Percentiles rank a stretch among this genome's conserved stretches.
phyloP scores from a whole-genome alignment of 139 green algal species.

The Asterochloris sp. region DNA sequence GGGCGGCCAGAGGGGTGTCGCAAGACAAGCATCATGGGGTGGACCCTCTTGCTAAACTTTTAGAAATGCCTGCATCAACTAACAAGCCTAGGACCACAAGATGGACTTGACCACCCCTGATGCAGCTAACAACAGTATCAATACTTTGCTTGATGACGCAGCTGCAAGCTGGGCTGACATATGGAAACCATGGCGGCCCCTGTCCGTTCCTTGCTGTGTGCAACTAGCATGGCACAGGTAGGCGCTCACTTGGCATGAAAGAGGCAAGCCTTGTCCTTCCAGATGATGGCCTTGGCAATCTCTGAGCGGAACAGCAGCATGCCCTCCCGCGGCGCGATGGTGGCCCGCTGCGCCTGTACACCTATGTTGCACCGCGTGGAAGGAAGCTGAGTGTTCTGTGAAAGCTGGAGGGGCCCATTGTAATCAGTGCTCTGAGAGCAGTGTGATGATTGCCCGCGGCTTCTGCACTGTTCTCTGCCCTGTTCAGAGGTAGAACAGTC shows the following conservation, averaged over 20 bases:
- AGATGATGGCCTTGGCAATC: conserved; percentile 34
- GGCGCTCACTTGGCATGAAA: conserved; percentile 33
- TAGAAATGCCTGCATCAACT: too few species aligned
- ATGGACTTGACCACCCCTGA: neutral
- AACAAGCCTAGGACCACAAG: too few species aligned
- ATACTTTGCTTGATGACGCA: neutral
- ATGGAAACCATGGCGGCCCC: neutral
- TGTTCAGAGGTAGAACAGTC: too few species aligned
- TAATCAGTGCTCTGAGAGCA: too few species aligned
- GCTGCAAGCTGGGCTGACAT: neutral
- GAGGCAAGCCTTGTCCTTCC: conserved; percentile 35
- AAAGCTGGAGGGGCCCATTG: too few species aligned
- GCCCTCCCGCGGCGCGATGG: conserved; percentile 9
- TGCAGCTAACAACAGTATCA: neutral
- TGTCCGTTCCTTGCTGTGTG: neutral
- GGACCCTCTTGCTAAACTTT: too few species aligned
- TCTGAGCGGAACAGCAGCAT: conserved; percentile 43
- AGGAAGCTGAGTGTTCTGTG: neutral
- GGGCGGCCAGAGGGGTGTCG: too few species aligned
- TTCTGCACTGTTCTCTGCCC: too few species aligned
- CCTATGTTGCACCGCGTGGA: neutral
- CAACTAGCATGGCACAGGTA: neutral
- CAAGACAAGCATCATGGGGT: too few species aligned
- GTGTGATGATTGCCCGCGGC: too few species aligned
- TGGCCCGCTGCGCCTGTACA: conserved; percentile 16